Evolutionary conservation across 1,284 basidiomycete genomes (phyloP).

Genomic region (Ceratobasidium sp.): DNA sequence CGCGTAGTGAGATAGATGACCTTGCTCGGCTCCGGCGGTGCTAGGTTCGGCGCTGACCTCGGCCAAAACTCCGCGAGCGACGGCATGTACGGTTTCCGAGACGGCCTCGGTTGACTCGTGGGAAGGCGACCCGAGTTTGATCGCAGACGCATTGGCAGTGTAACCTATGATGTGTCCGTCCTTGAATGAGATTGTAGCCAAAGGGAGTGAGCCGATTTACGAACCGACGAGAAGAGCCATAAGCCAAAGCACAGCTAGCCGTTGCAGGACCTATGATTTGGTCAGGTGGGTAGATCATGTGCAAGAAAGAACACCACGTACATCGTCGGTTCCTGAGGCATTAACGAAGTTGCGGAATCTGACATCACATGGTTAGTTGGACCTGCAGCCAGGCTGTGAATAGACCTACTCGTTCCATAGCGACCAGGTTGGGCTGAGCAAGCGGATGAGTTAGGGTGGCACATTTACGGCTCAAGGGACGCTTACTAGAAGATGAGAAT

Average conservation of each 20-base stretch:
- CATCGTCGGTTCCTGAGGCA: slow-evolving; percentile 50
- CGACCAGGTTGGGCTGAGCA: slow-evolving; percentile 49
- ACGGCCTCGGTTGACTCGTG: slow-evolving; percentile 21
- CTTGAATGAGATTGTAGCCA: neutral
- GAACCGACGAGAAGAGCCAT: slow-evolving; percentile 48
- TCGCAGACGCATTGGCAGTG: slow-evolving; percentile 51
- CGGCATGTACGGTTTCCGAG: slow-evolving; percentile 38
- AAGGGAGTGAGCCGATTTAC: neutral
- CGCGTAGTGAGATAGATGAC: slow-evolving; percentile 6
- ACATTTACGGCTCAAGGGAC: neutral
- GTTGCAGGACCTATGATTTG: slow-evolving; percentile 47
- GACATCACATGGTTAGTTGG: slow-evolving; percentile 5
- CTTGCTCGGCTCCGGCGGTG: neutral
- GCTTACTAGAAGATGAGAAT: slow-evolving; percentile 45
- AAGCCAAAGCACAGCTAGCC: slow-evolving; percentile 50
- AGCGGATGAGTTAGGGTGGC: neutral
- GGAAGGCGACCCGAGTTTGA: slow-evolving; percentile 43
- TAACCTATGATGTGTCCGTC: slow-evolving; percentile 48
- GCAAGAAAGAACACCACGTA: slow-evolving; percentile 40
- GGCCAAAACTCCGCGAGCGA: slow-evolving; percentile 38
- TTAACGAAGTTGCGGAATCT: slow-evolving; percentile 50
- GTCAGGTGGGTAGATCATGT: neutral
- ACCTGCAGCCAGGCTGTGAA: neutral
- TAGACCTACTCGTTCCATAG: slow-evolving; percentile 50
- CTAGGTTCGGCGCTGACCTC: neutral